Conservation (phyloP, 2,329 filamentous ascomycete species). For the Fusarium ramigenum region DNA sequence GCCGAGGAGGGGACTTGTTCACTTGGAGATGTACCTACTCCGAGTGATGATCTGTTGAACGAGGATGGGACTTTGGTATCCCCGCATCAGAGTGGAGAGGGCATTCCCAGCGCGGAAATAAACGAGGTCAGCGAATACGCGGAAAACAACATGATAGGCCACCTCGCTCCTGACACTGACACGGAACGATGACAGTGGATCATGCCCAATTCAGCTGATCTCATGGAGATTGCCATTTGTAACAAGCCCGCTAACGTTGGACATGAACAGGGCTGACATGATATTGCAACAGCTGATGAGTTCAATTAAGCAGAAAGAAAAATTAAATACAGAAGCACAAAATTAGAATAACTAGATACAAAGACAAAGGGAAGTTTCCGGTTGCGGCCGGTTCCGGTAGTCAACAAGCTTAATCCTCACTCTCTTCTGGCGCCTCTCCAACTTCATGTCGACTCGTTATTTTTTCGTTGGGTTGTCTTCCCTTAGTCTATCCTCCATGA, state of each 20-base stretch:
- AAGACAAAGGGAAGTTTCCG: not conserved
- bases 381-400: not conserved
- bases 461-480: conserved; percentile 2
- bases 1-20: not conserved
- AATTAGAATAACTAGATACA: not conserved
- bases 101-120: not conserved
- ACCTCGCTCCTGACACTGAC: too few relatives aligned
- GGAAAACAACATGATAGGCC: not conserved
- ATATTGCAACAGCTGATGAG: not conserved
- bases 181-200: not conserved
- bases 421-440: too few relatives aligned
- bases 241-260: not conserved
- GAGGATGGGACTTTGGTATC: not conserved
- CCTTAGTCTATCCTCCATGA: not conserved
- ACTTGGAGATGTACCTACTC: not conserved
- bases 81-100: not conserved
- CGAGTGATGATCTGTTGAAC: not conserved
- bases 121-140: not conserved
- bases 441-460: not conserved
- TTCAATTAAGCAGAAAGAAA: not conserved
- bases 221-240: not conserved
- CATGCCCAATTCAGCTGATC: not conserved
- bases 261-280: rapidly evolving
- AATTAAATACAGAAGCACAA: not conserved
- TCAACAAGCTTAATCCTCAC: not conserved